A percentile compares a stretch with the other conserved stretches of the same genome.
Conservation (phyloP, 371 early-diverging fungal species). For the Apophysomyces trapeziformis region DNA sequence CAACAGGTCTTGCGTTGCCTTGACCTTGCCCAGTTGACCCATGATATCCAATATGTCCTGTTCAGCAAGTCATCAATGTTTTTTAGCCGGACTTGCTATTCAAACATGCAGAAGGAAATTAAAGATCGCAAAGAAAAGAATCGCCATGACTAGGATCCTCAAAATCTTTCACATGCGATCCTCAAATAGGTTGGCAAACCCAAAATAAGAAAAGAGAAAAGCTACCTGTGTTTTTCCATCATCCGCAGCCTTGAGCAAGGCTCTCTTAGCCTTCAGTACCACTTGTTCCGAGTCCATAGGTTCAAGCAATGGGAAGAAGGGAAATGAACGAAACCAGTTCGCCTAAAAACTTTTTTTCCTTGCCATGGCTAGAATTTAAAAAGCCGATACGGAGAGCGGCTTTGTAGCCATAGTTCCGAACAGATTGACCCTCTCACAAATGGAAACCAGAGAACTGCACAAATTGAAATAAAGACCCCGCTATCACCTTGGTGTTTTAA, state of each 20-base stretch:
- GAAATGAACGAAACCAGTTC: background rate
- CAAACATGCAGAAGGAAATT: background rate
- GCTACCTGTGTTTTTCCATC: slow-evolving; percentile 19
- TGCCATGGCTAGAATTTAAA: background rate
- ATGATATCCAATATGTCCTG: slow-evolving; percentile 38
- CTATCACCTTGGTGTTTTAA: no score
- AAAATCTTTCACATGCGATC: background rate
- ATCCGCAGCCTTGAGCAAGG: slow-evolving; percentile 27
- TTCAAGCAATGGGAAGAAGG: background rate
- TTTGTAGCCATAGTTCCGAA: background rate
- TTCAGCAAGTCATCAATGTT: background rate
- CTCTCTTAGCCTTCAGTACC: slow-evolving; percentile 24
- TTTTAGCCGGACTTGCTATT: background rate
- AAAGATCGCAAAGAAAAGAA: background rate
- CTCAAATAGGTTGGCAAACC: background rate
- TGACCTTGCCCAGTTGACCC: slow-evolving; percentile 26
- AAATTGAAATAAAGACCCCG: no score
- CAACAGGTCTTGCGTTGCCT: slow-evolving; percentile 37
- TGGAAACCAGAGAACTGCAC: no score
- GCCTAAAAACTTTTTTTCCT: background rate
- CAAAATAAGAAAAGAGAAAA: background rate
- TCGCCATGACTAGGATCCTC: background rate
- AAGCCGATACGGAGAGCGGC: background rate
- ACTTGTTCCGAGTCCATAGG: slow-evolving; percentile 19
- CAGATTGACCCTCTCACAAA: no score